Base-by-base conservation (phyloP, 768 basidiomycete genomes). In the Trametes elegans region DNA sequence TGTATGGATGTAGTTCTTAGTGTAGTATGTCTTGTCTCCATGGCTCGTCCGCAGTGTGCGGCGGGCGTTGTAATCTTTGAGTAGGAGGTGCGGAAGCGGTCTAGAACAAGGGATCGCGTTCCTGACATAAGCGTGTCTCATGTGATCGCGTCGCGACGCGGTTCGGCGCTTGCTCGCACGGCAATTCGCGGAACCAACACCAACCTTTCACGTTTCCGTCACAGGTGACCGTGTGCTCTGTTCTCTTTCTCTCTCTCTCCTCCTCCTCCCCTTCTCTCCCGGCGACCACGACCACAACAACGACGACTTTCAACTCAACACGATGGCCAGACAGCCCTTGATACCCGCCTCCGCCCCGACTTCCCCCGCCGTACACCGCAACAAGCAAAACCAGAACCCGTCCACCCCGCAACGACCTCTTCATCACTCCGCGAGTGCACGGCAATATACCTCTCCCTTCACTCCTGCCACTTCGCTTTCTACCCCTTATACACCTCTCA, bases 401-500 rank as follows among this genome's bases (percentile, higher is more conserved):
- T 78, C 82, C 44, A 88, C 86, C 29, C 86, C 86, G 39, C 86
- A 87, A 68, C 81, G 86, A 61, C 62, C 73, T 54, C 68, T 69
- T 62, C 68, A 65, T 45, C 64, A 64, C 42, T 59, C 57, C 18
- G 38, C 26, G 10, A 59, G 47, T 36, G 57, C 52, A 45, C 76
- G 78, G 47, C 65, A 71, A 62, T 71, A 77, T 71, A 78, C 74
- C 69, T 85, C 85, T 58, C 85, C 86, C 18, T 68, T 77, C 47
- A 85, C 85, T 13, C 84, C 86, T 21, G 76, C 77, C 49, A 84
- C 75, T 49, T 70, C 69, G 16, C 47, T 64, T 38, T 78, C 77
- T 19, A 74, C 85, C 18, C 84, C 86, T 7, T 87, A 85, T 68
- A 87, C 85, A 3, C 85, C 87, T 27, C 75, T 85, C 64, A 87